A percentile compares a stretch with the other conserved stretches of the same genome.
These are phyloP conservation scores for Lactifluus hygrophoroides DNA, from an alignment of 768 basidiomycete species.

Conservation along the genomic window DNA sequence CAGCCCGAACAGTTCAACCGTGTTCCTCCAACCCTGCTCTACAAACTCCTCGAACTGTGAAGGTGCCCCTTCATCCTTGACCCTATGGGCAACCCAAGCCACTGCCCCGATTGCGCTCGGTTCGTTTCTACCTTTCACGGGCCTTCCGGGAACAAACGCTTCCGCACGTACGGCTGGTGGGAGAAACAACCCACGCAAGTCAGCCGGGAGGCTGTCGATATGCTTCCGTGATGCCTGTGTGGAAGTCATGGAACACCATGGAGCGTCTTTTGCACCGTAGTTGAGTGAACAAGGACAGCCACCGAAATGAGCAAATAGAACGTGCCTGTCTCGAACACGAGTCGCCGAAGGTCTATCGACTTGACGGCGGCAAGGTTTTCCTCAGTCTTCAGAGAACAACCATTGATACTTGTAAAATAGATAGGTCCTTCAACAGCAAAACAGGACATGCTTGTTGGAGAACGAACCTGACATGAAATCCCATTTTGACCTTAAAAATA, in stretches of 20 bases:
- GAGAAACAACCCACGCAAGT: conserved; percentile 41
- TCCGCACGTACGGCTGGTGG: conserved; percentile 47
- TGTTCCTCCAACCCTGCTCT: conserved; percentile 55
- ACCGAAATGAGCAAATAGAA: neutral
- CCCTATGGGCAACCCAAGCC: conserved; percentile 57
- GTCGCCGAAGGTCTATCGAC: conserved; percentile 45
- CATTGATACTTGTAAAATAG: conserved; percentile 44
- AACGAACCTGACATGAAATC: conserved; percentile 53
- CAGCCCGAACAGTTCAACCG: conserved; percentile 49
- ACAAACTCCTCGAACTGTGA: conserved; percentile 46
- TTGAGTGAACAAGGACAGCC: neutral
- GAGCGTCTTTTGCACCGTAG: conserved; percentile 41
- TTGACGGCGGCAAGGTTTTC: conserved; percentile 50
- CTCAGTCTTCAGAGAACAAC: conserved; percentile 68
- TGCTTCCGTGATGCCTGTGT: conserved; percentile 52
- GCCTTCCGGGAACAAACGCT: conserved; percentile 45
- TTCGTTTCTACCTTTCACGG: conserved; percentile 75
- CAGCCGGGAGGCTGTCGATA: conserved; percentile 39
- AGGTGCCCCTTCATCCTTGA: conserved; percentile 37
- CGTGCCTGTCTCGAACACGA: conserved; percentile 72
- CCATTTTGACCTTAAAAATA: conserved; percentile 51
- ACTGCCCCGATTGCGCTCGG: conserved; percentile 57
- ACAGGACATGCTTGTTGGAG: neutral
- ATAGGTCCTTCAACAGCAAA: neutral
- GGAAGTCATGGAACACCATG: conserved; percentile 64